phyloP scores from a whole-genome alignment of 169 alveolate genomes.

The Cryptosporidium sp. region DNA sequence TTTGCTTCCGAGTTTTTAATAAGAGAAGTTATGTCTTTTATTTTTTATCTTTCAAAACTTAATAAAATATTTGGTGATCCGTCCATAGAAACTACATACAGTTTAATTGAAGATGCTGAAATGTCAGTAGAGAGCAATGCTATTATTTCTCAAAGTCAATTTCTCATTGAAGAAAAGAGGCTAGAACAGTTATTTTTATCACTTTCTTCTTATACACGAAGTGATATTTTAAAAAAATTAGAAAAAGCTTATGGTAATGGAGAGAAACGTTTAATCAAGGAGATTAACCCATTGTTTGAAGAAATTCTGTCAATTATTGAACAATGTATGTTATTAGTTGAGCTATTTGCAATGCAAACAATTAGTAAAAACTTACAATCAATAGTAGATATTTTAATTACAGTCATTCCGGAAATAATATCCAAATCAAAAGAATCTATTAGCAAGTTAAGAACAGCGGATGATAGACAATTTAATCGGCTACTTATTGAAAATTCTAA shows the following conservation, averaged over 20 bases:
- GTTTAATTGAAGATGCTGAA: background rate
- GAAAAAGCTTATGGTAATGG: background rate
- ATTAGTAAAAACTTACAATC: background rate
- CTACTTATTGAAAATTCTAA: background rate
- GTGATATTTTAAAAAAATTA: background rate
- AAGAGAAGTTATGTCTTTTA: background rate
- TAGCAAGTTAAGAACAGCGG: background rate
- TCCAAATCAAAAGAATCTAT: background rate
- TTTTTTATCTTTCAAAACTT: background rate
- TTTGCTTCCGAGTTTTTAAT: background rate
- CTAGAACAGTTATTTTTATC: background rate
- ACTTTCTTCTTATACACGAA: background rate
- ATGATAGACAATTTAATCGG: background rate
- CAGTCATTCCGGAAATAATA: background rate
- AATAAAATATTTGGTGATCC: background rate
- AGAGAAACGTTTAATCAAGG: background rate
- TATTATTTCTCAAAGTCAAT: background rate
- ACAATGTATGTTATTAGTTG: background rate
- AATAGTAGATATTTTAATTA: background rate
- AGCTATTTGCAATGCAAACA: background rate
- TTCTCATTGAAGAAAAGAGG: background rate
- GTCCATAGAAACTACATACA: background rate
- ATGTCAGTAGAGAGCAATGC: background rate
- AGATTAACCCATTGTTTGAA: background rate
- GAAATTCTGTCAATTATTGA: background rate